These are phyloP conservation scores for Pseudocercospora fuligena DNA, from an alignment of 2,329 filamentous ascomycete species.

Conservation along the genomic window DNA sequence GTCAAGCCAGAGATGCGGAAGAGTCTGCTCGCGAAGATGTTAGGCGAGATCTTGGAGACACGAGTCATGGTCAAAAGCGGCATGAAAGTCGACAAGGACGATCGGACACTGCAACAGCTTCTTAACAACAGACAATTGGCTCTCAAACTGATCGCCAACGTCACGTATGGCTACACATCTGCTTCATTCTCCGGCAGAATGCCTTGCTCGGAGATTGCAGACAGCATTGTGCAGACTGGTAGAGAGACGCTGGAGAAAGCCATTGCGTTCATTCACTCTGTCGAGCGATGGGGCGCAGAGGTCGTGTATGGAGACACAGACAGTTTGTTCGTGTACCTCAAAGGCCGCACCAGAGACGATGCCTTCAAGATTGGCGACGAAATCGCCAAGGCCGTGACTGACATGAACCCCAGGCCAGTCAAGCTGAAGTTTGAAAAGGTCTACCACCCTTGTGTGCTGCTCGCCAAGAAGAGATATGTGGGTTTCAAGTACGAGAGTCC, in stretches of 20 bases:
- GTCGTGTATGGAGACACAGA: slow-evolving; percentile 99
- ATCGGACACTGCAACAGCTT: slow-evolving; percentile 81
- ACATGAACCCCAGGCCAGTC: slow-evolving; percentile 86
- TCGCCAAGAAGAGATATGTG: slow-evolving; percentile 97
- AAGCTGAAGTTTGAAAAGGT: slow-evolving; percentile 99
- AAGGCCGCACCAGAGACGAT: slow-evolving; percentile 82
- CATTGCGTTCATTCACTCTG: slow-evolving; percentile 88
- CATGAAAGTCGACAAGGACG: slow-evolving; percentile 92
- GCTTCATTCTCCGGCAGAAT: slow-evolving; percentile 96
- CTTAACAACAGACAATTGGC: slow-evolving; percentile 93
- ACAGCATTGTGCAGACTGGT: slow-evolving; percentile 96
- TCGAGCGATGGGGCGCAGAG: slow-evolving; percentile 87
- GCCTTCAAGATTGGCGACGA: slow-evolving; percentile 93
- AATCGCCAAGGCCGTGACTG: slow-evolving; percentile 84
- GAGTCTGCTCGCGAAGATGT: slow-evolving; percentile 92
- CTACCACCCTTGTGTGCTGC: slow-evolving; percentile 89
- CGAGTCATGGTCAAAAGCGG: slow-evolving; percentile 97
- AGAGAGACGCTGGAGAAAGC: slow-evolving; percentile 93
- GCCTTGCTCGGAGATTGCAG: slow-evolving; percentile 97
- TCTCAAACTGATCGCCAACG: slow-evolving; percentile 95
- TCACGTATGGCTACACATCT: slow-evolving; percentile 97
- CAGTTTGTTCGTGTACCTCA: slow-evolving; percentile 88
- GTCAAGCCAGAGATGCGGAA: slow-evolving; percentile 82
- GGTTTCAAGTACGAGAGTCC: slow-evolving; percentile 93
- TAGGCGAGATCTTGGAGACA: slow-evolving; percentile 93